Percentiles rank a stretch among this genome's conserved stretches.
Conservation (phyloP, 192 early-diverging fungal genomes). For the Coemansia furcata region DNA sequence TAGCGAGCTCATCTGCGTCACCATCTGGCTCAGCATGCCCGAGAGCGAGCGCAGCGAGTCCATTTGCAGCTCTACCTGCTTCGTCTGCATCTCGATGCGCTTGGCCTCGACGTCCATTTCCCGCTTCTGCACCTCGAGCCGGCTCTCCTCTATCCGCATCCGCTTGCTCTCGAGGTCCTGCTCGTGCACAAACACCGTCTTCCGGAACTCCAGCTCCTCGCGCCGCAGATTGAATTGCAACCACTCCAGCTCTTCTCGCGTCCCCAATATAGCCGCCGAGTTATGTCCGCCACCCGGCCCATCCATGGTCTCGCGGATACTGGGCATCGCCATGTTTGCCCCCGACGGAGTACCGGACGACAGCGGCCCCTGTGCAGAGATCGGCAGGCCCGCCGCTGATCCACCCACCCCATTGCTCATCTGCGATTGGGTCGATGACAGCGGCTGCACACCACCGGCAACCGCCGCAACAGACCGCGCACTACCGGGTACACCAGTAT, state of each 20-base stretch:
- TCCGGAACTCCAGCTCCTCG: slow-evolving; percentile 51
- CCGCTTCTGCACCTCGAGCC: slow-evolving; percentile 32
- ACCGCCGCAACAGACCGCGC: neutral
- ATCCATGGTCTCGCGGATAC: slow-evolving; percentile 25
- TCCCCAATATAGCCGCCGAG: slow-evolving; percentile 7
- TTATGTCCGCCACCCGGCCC: neutral
- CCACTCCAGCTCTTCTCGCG: slow-evolving; percentile 51
- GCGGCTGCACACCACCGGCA: neutral
- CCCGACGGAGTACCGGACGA: slow-evolving; percentile 7
- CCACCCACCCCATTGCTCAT: neutral
- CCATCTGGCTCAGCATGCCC: slow-evolving; percentile 27
- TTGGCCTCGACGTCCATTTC: slow-evolving; percentile 41
- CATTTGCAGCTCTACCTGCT: slow-evolving; percentile 37
- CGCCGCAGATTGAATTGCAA: slow-evolving; percentile 49
- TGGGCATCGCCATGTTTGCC: slow-evolving; percentile 9
- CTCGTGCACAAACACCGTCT: slow-evolving; percentile 39
- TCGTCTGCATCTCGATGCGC: slow-evolving; percentile 24
- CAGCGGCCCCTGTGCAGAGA: neutral
- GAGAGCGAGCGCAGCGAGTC: slow-evolving; percentile 31
- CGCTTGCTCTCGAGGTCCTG: slow-evolving; percentile 38
- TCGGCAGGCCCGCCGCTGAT: neutral
- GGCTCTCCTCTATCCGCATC: slow-evolving; percentile 30
- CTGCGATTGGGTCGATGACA: neutral
- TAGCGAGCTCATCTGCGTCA: slow-evolving; percentile 11
- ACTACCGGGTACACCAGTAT: neutral